Conservation (phyloP, 306 rosid genomes). For the Canavalia gladiata region DNA sequence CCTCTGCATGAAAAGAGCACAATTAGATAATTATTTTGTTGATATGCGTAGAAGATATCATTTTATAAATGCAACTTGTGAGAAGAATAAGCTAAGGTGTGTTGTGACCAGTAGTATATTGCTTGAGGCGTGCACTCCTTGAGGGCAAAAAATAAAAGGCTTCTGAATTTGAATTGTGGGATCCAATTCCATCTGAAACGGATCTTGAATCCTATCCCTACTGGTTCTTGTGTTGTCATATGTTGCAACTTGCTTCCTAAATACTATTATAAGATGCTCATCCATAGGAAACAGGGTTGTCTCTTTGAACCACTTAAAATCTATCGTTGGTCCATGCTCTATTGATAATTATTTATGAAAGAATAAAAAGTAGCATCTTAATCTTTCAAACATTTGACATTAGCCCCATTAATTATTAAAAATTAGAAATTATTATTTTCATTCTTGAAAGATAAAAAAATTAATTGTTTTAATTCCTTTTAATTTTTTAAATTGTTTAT, state of each 20-base stretch:
- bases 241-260: conserved; percentile 28
- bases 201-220: conserved; percentile 34
- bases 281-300: neutral
- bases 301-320: neutral
- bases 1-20: conserved; percentile 40
- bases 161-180: conserved; percentile 19
- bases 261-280: neutral
- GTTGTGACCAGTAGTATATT: conserved; percentile 28
- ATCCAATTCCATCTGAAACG: conserved; percentile 35
- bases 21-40: conserved; percentile 3
- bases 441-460: too few relatives aligned
- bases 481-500: too few relatives aligned
- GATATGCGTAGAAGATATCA: conserved; percentile 45
- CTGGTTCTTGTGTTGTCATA: conserved; percentile 2
- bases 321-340: neutral
- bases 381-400: too few relatives aligned
- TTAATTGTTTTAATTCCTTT: too few relatives aligned
- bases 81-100: conserved; percentile 39
- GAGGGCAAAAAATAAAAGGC: neutral
- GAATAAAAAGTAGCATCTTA: too few relatives aligned
- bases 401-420: too few relatives aligned
- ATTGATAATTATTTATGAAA: too few relatives aligned
- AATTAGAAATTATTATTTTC: too few relatives aligned
- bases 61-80: conserved; percentile 52
- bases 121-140: conserved; percentile 24